Percentiles rank a stretch among this genome's conserved stretches.
These are phyloP conservation scores for Aspergillus avenaceus DNA, from an alignment of 495 filamentous ascomycete species.

Conservation along the genomic window DNA sequence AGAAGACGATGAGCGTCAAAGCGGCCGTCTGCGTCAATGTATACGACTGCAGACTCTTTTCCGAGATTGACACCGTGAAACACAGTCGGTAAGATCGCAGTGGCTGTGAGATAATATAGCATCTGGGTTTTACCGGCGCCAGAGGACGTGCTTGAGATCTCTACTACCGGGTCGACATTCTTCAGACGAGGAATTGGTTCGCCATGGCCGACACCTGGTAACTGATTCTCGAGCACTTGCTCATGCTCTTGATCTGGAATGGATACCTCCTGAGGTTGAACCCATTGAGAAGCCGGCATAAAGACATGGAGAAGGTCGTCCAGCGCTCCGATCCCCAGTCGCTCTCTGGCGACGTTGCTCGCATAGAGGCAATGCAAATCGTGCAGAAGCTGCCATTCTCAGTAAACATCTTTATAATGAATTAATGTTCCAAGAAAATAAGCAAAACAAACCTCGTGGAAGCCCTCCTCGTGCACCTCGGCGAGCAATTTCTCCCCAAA, in stretches of 20 bases:
- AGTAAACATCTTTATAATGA: not conserved
- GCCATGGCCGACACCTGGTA: no score
- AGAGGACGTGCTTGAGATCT: conserved; percentile 52
- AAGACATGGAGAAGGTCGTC: conserved; percentile 48
- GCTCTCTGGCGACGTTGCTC: conserved; percentile 1
- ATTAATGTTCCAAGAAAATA: not conserved
- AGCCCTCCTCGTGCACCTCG: conserved; percentile 59
- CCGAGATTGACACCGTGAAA: conserved; percentile 35
- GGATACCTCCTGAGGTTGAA: not conserved
- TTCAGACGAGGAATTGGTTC: conserved; percentile 19
- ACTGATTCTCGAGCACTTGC: no score
- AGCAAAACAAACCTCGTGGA: conserved; percentile 57
- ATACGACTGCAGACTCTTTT: conserved; percentile 56
- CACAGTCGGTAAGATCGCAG: conserved; percentile 51
- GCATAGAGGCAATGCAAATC: conserved; percentile 28
- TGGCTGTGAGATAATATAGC: conserved; percentile 62
- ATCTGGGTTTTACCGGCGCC: conserved; percentile 62
- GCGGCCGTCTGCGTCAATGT: conserved; percentile 66
- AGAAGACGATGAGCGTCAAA: conserved; percentile 61
- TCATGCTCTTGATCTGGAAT: conserved; percentile 3
- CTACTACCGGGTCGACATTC: conserved; percentile 45
- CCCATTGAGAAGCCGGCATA: conserved; percentile 14
- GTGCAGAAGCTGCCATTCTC: conserved; percentile 42
- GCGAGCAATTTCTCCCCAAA: conserved; percentile 59
- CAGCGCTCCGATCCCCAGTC: conserved; percentile 42